These are phyloP conservation scores for Trichomonascaceae sp. DNA, from an alignment of 1,139 yeast genomes.

Conservation along the genomic window DNA sequence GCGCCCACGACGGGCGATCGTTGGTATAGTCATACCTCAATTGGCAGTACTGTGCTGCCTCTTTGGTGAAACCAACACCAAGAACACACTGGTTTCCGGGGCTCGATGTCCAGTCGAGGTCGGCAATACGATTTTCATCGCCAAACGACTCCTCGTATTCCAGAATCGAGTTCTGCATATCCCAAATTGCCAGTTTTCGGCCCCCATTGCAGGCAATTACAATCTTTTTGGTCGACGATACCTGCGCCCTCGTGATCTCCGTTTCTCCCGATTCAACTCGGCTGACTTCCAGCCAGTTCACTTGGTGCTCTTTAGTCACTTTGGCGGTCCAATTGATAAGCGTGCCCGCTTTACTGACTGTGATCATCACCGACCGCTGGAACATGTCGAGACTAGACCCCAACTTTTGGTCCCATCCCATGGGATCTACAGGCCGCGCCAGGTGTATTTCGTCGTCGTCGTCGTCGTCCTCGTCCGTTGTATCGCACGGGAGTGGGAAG, in stretches of 20 bases:
- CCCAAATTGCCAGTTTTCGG: constrained; percentile 58
- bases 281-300: constrained; percentile 39
- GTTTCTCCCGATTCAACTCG: constrained; percentile 42
- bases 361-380: constrained; percentile 43
- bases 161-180: constrained; percentile 48
- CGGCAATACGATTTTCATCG: constrained; percentile 32
- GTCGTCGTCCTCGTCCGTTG: constrained; percentile 3
- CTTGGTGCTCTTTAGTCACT: constrained; percentile 7
- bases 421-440: constrained; percentile 56
- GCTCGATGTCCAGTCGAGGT: constrained; percentile 68
- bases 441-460: constrained; percentile 27
- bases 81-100: constrained; percentile 57
- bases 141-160: constrained; percentile 43
- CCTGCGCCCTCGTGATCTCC: constrained; percentile 45
- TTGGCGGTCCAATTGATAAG: constrained; percentile 39
- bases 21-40: constrained; percentile 82
- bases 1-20: constrained; percentile 60
- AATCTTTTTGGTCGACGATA: constrained; percentile 61
- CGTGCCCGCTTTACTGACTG: constrained; percentile 42
- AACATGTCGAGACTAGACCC: constrained; percentile 26
- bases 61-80: constrained; percentile 60
- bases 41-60: constrained; percentile 62
- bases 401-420: constrained; percentile 34
- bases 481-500: constrained; percentile 14
- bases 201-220: constrained; percentile 52